Percentiles rank a stretch among this genome's conserved stretches.
Evolutionary conservation across 163 green algal genomes (phyloP).

Genomic region (Chlorella variabilis): DNA sequence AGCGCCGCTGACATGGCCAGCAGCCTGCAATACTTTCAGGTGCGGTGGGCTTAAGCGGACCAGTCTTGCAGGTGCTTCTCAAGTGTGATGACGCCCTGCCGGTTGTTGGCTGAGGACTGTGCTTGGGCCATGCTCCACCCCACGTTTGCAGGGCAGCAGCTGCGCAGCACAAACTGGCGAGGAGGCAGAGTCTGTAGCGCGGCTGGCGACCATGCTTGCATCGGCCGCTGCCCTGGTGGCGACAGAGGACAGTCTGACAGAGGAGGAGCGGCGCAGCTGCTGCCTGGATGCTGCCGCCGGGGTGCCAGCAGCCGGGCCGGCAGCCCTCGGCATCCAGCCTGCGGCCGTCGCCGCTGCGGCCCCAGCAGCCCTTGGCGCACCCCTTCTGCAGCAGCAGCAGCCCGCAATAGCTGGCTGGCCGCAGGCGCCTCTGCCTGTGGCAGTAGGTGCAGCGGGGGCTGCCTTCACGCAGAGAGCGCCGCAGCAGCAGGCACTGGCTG

Average conservation of each 20-base stretch:
- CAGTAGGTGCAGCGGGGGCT: background rate
- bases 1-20: slow-evolving; percentile 45
- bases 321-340: background rate
- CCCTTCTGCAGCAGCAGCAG: background rate
- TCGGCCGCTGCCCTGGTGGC: slow-evolving; percentile 5
- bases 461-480: background rate
- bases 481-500: background rate
- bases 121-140: too few species aligned
- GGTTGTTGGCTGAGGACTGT: slow-evolving; percentile 5
- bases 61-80: background rate
- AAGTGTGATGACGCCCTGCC: too few species aligned
- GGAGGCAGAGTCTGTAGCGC: background rate
- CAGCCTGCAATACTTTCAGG: slow-evolving; percentile 58
- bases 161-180: background rate
- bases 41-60: background rate
- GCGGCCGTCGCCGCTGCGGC: background rate
- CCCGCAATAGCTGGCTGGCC: background rate
- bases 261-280: background rate
- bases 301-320: background rate
- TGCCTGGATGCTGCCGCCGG: background rate
- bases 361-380: background rate
- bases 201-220: slow-evolving; percentile 23
- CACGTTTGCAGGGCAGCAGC: background rate
- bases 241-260: background rate
- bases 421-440: background rate